Base-by-base conservation (phyloP, 2,329 filamentous ascomycete species). In the Phoma herbarum region DNA sequence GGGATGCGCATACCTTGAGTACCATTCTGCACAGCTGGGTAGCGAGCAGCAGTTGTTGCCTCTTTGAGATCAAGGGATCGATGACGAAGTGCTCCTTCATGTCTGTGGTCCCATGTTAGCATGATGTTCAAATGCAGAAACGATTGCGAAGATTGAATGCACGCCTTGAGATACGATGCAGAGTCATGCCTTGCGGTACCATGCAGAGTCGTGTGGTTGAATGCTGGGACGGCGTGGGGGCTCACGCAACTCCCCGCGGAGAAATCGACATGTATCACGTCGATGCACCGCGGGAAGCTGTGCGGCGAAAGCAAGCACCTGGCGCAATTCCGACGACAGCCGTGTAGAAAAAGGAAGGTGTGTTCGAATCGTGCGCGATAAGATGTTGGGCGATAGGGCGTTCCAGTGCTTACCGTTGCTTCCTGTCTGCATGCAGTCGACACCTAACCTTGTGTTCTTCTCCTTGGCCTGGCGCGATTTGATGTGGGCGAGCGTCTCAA, bases 41-140 rank as follows among this genome's bases (percentile, higher is more conserved):
- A 29, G 95, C 95, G 66, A 99, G 86, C 82, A 97, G 88, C 61
- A 99, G 86, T 81, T 99, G 95, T 82, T 97, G 93, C 80, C 92
- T 91, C 86, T 99, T 99, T 70, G 95, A 95, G 77, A 99, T 99
- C 74, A 99, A 83, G 52, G 95, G 96, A 76, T 99, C 95, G 76
- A 99, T 98, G 67, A 97, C 95, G 79, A 99, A 99, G 67, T 95
- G 91, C 69, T 97, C 89, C 82, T 90, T 93, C 95, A 99, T 99
- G 81, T 98, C 89, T 88, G 74, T 47, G 57, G 57, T 49, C 57
- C 52, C 52, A 61, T 46, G 61, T 75, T 69, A 75, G 72, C 65
- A 68, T 48, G n/a, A n/a, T 44, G 62, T 54, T 41, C 55, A 53
- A 57, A 57, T 39, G 35, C 3, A 35, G 31, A 14, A n/a, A 20